Base-by-base conservation (phyloP, 1,284 basidiomycete genomes). In the Flammula alnicola region DNA sequence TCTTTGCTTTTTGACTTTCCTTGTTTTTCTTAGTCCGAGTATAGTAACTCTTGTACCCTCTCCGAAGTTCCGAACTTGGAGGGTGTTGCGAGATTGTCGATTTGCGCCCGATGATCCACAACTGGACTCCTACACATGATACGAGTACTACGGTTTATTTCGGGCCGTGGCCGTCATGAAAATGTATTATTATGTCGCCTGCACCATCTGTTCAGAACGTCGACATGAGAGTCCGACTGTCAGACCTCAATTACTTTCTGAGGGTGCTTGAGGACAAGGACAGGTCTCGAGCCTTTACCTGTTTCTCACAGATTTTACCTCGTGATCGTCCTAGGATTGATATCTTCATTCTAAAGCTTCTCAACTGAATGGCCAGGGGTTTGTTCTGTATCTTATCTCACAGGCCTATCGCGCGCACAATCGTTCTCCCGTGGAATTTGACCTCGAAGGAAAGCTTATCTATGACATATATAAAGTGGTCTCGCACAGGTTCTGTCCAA, bases 351-450 rank as follows among this genome's bases (percentile, higher is more conserved):
- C 16, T 40, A 14, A 26, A 40, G 19, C 9, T 16, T 26, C 38
- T 27, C 8, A 35, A 42, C 25, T 42, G 14, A 42, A 42, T 27
- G 12, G 35, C 26, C 36, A 37, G 23, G 37, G 31, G 30, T 36
- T 29, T 23, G 32, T 20, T 33, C 22, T 31, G 12, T 26, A 44
- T 44, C 39, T 44, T 52, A 49, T 45, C 47, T 48, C 46, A 40
- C 51, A 41, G 29, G 23, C 27, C 16, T 47, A 44, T 37, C 50
- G 42, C 47, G 19, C 31, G 22, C n/a, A 16, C 22, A 16, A 27
- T 33, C 20, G 17, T 36, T 39, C 46, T 52, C 48, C 44, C 47
- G 46, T 22, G 44, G 29, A 47, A 14, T 41, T n/a, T n/a, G n/a
- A n/a, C n/a, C n/a, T n/a, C n/a, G n/a, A 19, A 1, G 22, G 20